These are phyloP conservation scores for Brassica incana DNA, from an alignment of 345 rosid species.

Conservation along the genomic window DNA sequence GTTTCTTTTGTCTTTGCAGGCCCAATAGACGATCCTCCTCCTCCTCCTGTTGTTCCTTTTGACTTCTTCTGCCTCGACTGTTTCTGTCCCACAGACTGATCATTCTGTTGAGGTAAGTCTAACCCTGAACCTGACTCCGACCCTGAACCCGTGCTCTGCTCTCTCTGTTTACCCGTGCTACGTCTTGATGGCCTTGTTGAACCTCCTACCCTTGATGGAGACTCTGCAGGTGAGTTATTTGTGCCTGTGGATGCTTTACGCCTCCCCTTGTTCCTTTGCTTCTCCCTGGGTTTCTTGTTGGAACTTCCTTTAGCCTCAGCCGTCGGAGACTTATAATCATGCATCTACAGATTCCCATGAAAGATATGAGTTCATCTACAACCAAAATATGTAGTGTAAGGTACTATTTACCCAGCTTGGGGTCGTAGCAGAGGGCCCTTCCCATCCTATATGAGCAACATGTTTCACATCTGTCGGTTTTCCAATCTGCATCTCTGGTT, in stretches of 20 bases:
- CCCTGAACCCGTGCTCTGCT: constrained; percentile 25
- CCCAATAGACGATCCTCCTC: constrained; percentile 17
- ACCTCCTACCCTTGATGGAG: constrained; percentile 36
- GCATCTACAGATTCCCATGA: constrained; percentile 52
- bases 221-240: constrained; percentile 36
- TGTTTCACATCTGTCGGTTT: constrained; percentile 92
- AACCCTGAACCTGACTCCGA: constrained; percentile 31
- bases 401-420: constrained; percentile 62
- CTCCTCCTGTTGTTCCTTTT: constrained; percentile 9
- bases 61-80: constrained; percentile 18
- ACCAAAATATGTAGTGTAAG: constrained; percentile 1
- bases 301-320: constrained; percentile 25
- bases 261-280: constrained; percentile 30
- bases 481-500: constrained; percentile 84
- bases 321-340: constrained; percentile 46
- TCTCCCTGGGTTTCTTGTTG: constrained; percentile 30
- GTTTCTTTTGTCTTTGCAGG: constrained; percentile 21
- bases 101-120: constrained; percentile 20
- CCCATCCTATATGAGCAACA: constrained; percentile 96
- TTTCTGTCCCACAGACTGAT: constrained; percentile 22
- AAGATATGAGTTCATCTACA: constrained; percentile 50
- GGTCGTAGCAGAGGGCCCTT: constrained; percentile 56
- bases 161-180: constrained; percentile 34
- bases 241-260: constrained; percentile 35
- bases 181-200: constrained; percentile 37